Percentiles rank a stretch among this genome's conserved stretches.
These are phyloP conservation scores for Toxicodendron radicans DNA, from an alignment of 345 rosid genomes.

Conservation along the genomic window DNA sequence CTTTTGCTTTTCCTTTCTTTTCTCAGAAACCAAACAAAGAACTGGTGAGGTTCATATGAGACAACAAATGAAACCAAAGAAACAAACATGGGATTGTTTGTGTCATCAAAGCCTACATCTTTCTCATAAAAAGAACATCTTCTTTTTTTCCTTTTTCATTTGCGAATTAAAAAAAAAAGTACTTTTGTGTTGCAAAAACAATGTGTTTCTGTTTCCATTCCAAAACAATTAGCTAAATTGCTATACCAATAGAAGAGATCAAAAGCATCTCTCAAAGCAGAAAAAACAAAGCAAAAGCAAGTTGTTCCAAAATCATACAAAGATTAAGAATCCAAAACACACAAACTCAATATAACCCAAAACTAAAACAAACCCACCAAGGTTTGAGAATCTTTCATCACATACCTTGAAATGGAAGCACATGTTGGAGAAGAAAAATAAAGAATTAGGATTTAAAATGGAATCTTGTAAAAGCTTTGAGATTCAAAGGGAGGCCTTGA, in stretches of 20 bases:
- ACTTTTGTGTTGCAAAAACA: conserved; percentile 12
- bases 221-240: background rate
- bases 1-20: conserved; percentile 16
- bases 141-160: background rate
- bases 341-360: background rate
- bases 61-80: conserved; percentile 1
- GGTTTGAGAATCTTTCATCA: background rate
- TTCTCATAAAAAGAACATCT: background rate
- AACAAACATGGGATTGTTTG: background rate
- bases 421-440: background rate
- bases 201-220: background rate
- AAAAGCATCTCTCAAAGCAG: background rate
- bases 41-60: background rate
- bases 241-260: conserved; percentile 16
- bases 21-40: conserved; percentile 26
- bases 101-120: background rate
- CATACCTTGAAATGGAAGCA: conserved; percentile 12
- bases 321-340: background rate
- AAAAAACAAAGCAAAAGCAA: background rate
- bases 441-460: background rate
- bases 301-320: background rate
- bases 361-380: background rate
- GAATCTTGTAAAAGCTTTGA: background rate
- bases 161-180: background rate
- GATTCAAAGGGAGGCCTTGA: conserved; percentile 11